phyloP scores from a whole-genome alignment of 306 rosid genomes.

The Ormosia semicastrata region DNA sequence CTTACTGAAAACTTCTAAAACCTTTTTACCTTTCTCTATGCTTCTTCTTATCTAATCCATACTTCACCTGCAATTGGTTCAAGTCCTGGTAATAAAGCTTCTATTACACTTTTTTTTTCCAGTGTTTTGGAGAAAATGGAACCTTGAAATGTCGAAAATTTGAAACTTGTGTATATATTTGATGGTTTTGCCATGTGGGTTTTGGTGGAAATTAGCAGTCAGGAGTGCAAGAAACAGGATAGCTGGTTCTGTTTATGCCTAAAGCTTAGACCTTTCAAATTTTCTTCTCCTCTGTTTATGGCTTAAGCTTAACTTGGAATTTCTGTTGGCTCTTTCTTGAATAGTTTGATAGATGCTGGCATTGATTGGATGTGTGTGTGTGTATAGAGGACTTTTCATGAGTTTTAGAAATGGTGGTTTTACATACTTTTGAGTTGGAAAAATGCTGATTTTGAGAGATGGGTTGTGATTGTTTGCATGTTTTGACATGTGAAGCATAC shows the following conservation, averaged over 20 bases:
- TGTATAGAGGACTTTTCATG: background rate
- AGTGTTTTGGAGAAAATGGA: background rate
- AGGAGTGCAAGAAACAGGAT: background rate
- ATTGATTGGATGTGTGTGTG: background rate
- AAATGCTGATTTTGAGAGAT: background rate
- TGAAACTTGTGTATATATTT: background rate
- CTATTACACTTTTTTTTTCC: background rate
- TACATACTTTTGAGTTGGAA: background rate
- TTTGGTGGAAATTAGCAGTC: background rate
- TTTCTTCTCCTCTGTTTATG: background rate
- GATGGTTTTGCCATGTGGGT: background rate
- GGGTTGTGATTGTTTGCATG: background rate
- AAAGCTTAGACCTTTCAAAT: background rate
- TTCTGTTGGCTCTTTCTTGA: background rate
- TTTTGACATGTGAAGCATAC: background rate
- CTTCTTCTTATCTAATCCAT: background rate
- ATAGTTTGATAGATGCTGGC: background rate
- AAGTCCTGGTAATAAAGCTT: background rate
- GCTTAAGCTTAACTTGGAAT: background rate
- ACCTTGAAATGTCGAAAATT: background rate
- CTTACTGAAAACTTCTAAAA: background rate
- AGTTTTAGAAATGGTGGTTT: background rate
- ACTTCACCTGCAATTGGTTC: background rate
- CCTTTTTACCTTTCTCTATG: background rate
- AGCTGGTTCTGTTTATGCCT: background rate